A percentile compares a stretch with the other conserved stretches of the same genome.
These are phyloP conservation scores for Luffa acutangula DNA, from an alignment of 306 rosid species.

Conservation along the genomic window DNA sequence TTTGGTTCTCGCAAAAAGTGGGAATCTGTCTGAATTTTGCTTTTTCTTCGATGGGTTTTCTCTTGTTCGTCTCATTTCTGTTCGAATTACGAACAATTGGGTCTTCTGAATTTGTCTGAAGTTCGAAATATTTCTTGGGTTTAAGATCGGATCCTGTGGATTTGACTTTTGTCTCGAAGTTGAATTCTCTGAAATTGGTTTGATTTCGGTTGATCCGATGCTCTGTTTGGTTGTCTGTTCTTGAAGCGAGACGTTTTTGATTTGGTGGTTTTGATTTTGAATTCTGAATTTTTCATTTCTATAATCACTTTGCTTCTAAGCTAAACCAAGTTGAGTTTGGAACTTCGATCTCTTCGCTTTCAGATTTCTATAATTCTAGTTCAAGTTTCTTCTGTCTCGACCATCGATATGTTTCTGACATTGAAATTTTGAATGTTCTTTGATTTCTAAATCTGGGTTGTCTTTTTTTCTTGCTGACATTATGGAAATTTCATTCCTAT, in stretches of 20 bases:
- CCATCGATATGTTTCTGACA: background rate
- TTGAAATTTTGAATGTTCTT: background rate
- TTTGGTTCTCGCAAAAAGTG: background rate
- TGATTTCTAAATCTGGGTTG: background rate
- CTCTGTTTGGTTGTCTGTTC: background rate
- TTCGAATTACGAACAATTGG: background rate
- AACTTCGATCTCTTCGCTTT: background rate
- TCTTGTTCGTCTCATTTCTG: background rate
- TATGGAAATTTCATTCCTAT: background rate
- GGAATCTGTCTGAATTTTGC: background rate
- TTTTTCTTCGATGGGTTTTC: background rate
- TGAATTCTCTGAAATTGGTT: background rate
- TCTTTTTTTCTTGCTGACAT: background rate
- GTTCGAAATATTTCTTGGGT: background rate
- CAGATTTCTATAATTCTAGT: background rate
- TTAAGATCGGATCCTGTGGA: conserved; percentile 9
- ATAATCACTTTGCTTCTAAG: background rate
- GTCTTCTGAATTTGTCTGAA: background rate
- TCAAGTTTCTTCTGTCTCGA: background rate
- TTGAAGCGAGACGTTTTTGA: background rate
- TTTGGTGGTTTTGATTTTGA: background rate
- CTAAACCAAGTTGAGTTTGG: background rate
- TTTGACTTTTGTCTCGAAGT: background rate
- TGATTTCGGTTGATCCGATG: background rate
- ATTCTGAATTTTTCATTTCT: background rate